These are phyloP conservation scores for Aspergillus intermedius DNA, from an alignment of 2,329 filamentous ascomycete genomes.

Conservation along the genomic window DNA sequence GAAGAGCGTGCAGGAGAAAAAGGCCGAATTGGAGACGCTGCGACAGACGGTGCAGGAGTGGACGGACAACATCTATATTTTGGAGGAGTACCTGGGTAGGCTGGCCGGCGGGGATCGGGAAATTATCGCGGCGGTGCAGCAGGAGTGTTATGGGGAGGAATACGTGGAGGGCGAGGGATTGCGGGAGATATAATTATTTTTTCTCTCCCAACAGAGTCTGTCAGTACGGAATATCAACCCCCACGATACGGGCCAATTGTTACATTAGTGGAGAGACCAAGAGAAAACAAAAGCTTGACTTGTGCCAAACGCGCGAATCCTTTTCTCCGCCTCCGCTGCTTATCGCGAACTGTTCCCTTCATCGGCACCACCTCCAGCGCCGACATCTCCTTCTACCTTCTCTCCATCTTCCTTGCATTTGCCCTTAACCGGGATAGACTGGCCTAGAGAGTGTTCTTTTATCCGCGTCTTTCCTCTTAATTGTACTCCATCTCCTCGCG, in stretches of 20 bases:
- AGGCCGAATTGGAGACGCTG: conserved; percentile 27
- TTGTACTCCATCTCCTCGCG: conserved; percentile 71
- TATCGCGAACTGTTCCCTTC: conserved; percentile 18
- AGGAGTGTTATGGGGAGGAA: conserved; percentile 48
- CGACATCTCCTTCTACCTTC: conserved; percentile 1
- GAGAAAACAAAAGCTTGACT: conserved; percentile 26
- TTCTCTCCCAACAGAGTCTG: not conserved
- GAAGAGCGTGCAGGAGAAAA: conserved; percentile 27
- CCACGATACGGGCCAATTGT: no score
- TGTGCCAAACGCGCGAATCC: conserved; percentile 18
- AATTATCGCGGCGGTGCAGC: conserved; percentile 37
- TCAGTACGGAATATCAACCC: no score
- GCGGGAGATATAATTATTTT: conserved; percentile 28
- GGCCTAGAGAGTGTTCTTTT: no score
- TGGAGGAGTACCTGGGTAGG: conserved; percentile 36
- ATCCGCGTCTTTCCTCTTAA: conserved; percentile 66
- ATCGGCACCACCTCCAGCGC: no score
- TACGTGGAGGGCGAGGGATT: conserved; percentile 50
- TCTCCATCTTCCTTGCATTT: conserved; percentile 13
- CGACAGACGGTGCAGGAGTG: conserved; percentile 29
- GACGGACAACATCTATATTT: conserved; percentile 41
- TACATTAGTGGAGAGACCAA: conserved; percentile 11
- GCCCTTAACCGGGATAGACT: conserved; percentile 33
- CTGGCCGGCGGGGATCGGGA: conserved; percentile 40
- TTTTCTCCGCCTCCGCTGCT: conserved; percentile 19